Conservation (phyloP, 225 moss, liverwort and hornwort genomes). For the Pseudisothecium myosuroides region DNA sequence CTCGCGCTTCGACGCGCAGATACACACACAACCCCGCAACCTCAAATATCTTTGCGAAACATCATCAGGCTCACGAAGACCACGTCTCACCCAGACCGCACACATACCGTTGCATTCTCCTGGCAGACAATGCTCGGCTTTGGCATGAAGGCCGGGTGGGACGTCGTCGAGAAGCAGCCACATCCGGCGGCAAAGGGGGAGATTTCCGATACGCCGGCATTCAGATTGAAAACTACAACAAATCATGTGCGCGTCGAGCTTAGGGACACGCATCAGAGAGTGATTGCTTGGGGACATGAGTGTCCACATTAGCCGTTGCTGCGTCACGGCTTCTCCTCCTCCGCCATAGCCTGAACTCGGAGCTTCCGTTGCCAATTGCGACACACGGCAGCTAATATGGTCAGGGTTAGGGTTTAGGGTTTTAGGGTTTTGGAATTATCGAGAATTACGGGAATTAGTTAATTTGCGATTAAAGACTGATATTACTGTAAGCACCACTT, state of each 20-base stretch:
- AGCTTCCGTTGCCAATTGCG: fast-evolving
- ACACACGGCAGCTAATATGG: fast-evolving
- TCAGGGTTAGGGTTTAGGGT: background rate
- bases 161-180: background rate
- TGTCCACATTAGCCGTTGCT: slow-evolving; percentile 17
- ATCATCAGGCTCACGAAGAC: slow-evolving; percentile 30
- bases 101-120: background rate
- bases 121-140: background rate
- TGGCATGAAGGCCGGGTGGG: background rate
- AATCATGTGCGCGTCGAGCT: slow-evolving; percentile 17
- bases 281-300: slow-evolving; percentile 21
- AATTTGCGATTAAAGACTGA: background rate
- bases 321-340: background rate
- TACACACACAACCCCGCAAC: background rate
- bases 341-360: background rate
- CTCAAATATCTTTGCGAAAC: slow-evolving; percentile 42
- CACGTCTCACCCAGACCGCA: background rate
- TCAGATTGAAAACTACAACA: slow-evolving; percentile 39
- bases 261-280: slow-evolving; percentile 17
- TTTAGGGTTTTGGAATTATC: background rate
- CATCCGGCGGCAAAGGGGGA: background rate
- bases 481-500: background rate
- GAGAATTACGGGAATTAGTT: background rate
- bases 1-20: slow-evolving; percentile 26
- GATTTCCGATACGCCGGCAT: background rate